A percentile compares a stretch with the other conserved stretches of the same genome.
Conservation (phyloP, 164 flowering plant species). For the grape (Vitis vinifera) region ASM3070453v1 NC_081810.1:19925001-19925500, state of each 20-base stretch:
- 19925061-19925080: conserved; percentile 6
- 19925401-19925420: conserved; percentile 3
- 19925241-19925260: too few species aligned
- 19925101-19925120: conserved; percentile 16
- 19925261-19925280: too few species aligned
- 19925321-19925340: conserved; percentile 18
- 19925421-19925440: neutral
- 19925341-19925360: conserved; percentile 13
- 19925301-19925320: conserved; percentile 16
- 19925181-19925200: conserved; percentile 1
- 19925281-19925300: conserved; percentile 14
- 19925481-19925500: conserved; percentile 21
- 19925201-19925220: neutral
- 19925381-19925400: conserved; percentile 1
- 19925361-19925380: conserved; percentile 16
- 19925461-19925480: conserved; percentile 9
- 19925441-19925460: conserved; percentile 14
- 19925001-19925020: conserved; percentile 11
- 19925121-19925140: conserved; percentile 9
- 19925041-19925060: conserved; percentile 19
- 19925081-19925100: conserved; percentile 16
- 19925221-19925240: too few species aligned
- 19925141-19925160: conserved; percentile 4
- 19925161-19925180: neutral
- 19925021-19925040: conserved; percentile 10